Percentiles rank a stretch among this genome's conserved stretches.
These are phyloP conservation scores for Alternaria sp. DNA, from an alignment of 2,329 filamentous ascomycete genomes.

Conservation along the genomic window DNA sequence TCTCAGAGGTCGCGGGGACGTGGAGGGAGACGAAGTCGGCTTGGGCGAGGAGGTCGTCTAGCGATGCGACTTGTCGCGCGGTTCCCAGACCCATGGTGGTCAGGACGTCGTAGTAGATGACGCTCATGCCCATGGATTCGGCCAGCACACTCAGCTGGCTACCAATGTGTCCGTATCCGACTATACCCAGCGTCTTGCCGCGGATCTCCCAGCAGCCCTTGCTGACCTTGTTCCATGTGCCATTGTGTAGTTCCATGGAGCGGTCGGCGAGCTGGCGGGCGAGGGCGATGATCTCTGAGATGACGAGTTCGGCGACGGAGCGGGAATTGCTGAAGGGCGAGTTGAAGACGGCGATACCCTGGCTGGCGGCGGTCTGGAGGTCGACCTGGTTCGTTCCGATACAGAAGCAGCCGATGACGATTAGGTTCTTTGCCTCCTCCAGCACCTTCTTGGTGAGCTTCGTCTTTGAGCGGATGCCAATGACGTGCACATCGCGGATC, in stretches of 20 bases:
- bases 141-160: constrained; percentile 94
- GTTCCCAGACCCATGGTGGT: constrained; percentile 95
- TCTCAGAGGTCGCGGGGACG: constrained; percentile 92
- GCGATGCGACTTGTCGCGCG: constrained; percentile 77
- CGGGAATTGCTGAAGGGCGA: constrained; percentile 98
- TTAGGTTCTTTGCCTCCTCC: constrained; percentile 87
- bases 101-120: constrained; percentile 95
- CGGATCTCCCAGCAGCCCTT: constrained; percentile 96
- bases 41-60: constrained; percentile 76
- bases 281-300: constrained; percentile 88
- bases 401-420: constrained; percentile 97
- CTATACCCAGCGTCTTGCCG: constrained; percentile 94
- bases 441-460: constrained; percentile 88
- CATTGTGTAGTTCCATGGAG: constrained; percentile 90
- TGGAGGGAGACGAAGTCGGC: constrained; percentile 95
- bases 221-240: constrained; percentile 98
- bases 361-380: constrained; percentile 78
- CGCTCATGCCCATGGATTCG: constrained; percentile 96
- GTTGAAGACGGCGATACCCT: constrained; percentile 97
- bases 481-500: constrained; percentile 96
- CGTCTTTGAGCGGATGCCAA: constrained; percentile 97
- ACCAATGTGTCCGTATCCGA: constrained; percentile 97
- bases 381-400: constrained; percentile 98
- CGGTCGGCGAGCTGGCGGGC: constrained; percentile 93
- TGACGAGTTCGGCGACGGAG: constrained; percentile 94